Percentiles rank a stretch among this genome's conserved stretches.
These are phyloP conservation scores for Tribonema minus DNA, from an alignment of 108 stramenopile species.

Conservation along the genomic window DNA sequence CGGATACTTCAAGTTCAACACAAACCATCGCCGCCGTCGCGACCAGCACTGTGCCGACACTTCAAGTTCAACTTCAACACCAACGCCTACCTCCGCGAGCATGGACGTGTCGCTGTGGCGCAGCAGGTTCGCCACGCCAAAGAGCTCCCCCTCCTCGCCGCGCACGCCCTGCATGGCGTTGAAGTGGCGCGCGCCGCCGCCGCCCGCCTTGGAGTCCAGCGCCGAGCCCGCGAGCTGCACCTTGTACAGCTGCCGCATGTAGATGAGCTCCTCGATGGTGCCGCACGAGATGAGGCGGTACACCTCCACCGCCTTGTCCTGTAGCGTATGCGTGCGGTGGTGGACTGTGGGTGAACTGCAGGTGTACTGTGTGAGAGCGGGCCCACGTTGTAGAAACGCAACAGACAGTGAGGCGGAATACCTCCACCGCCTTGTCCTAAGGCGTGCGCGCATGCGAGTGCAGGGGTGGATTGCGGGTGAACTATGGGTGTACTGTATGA, in stretches of 20 bases:
- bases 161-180: slow-evolving; percentile 26
- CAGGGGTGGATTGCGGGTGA: too few relatives aligned
- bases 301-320: slow-evolving; percentile 3
- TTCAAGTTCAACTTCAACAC: too few relatives aligned
- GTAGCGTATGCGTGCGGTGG: too few relatives aligned
- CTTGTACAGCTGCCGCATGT: slow-evolving; percentile 89
- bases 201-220: slow-evolving; percentile 16
- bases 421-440: too few relatives aligned
- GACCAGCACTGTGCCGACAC: too few relatives aligned
- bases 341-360: too few relatives aligned
- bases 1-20: too few relatives aligned
- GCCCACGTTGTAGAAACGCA: background rate
- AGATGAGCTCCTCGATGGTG: slow-evolving; percentile 88
- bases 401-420: background rate
- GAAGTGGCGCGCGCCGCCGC: slow-evolving; percentile 32
- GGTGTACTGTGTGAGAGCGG: too few relatives aligned
- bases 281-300: slow-evolving; percentile 43
- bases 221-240: slow-evolving; percentile 64
- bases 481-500: too few relatives aligned
- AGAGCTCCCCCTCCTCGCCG: slow-evolving; percentile 39
- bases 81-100: too few relatives aligned
- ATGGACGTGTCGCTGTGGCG: slow-evolving; percentile 22
- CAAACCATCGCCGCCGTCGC: too few relatives aligned
- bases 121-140: slow-evolving; percentile 37
- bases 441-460: too few relatives aligned